phyloP scores from a whole-genome alignment of 768 basidiomycete species.

The Lactifluus echinatus region DNA sequence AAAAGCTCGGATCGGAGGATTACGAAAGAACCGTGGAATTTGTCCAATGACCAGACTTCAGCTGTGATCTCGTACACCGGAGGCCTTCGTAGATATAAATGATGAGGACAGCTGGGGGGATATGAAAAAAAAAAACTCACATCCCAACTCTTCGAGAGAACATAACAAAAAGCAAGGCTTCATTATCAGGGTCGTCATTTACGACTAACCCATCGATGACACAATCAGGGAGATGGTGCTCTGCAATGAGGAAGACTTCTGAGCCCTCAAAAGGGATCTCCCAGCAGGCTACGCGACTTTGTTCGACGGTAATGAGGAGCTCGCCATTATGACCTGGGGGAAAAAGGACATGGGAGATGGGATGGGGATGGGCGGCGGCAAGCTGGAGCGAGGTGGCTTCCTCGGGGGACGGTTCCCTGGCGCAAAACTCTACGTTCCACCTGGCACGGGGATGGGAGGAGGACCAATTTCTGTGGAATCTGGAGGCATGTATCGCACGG shows the following conservation, averaged over 20 bases:
- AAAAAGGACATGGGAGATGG: constrained; percentile 26
- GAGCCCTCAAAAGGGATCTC: constrained; percentile 30
- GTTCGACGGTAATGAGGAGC: constrained; percentile 26
- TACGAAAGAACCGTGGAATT: constrained; percentile 27
- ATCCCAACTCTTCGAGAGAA: not conserved
- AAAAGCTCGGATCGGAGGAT: constrained; percentile 4
- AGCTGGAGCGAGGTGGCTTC: constrained; percentile 10
- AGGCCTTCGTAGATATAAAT: not conserved
- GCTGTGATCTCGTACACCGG: constrained; percentile 9
- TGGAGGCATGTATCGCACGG: constrained; percentile 29
- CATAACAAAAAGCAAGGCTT: constrained; percentile 23
- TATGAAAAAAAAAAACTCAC: not conserved
- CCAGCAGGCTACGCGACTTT: constrained; percentile 27
- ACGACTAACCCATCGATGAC: constrained; percentile 25
- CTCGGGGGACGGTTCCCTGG: constrained; percentile 10
- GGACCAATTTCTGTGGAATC: constrained; percentile 31
- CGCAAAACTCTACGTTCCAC: constrained; percentile 23
- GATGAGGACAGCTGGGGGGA: not conserved
- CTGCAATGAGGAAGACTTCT: constrained; percentile 28
- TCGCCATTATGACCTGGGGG: constrained; percentile 27
- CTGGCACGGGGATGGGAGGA: constrained; percentile 23
- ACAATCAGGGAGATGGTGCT: constrained; percentile 18
- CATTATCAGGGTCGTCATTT: constrained; percentile 26
- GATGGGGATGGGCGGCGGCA: constrained; percentile 11
- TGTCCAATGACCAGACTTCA: constrained; percentile 26